Conservation (phyloP, 129 eudicot species). For the Glebionis coronaria region DNA sequence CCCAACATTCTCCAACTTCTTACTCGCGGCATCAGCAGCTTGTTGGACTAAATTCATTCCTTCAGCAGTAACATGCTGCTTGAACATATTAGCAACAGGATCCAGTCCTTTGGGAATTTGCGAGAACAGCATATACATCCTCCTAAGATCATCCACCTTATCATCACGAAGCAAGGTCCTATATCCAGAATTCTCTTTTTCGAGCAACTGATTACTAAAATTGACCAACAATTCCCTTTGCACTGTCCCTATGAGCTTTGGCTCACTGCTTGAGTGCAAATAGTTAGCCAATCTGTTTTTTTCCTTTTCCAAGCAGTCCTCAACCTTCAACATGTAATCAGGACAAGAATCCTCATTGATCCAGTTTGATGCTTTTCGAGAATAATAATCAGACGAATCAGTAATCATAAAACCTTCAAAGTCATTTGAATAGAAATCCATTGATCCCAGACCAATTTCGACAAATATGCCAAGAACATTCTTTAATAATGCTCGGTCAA, state of each 20-base stretch:
- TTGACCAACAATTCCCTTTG: too few relatives aligned
- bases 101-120: constrained; percentile 70
- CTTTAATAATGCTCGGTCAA: too few relatives aligned
- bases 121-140: constrained; percentile 73
- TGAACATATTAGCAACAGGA: constrained; percentile 66
- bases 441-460: constrained; percentile 67
- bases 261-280: constrained; percentile 17
- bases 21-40: constrained; percentile 3
- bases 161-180: constrained; percentile 69
- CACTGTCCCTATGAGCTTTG: too few relatives aligned
- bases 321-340: constrained; percentile 33
- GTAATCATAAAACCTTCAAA: constrained; percentile 47
- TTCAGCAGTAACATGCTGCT: constrained; percentile 79
- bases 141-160: constrained; percentile 80
- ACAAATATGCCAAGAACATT: constrained; percentile 30
- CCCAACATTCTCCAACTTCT: too few relatives aligned
- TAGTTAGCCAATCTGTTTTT: constrained; percentile 73
- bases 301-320: constrained; percentile 80
- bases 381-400: too few relatives aligned
- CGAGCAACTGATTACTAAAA: too few relatives aligned
- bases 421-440: constrained; percentile 58
- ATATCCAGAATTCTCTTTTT: constrained; percentile 77
- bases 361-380: too few relatives aligned
- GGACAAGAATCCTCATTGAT: too few relatives aligned
- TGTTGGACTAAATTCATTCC: constrained; percentile 71